A percentile compares a stretch with the other conserved stretches of the same genome.
phyloP scores from a whole-genome alignment of 805 yeast species.

The Wickerhamiella musiphila region DNA sequence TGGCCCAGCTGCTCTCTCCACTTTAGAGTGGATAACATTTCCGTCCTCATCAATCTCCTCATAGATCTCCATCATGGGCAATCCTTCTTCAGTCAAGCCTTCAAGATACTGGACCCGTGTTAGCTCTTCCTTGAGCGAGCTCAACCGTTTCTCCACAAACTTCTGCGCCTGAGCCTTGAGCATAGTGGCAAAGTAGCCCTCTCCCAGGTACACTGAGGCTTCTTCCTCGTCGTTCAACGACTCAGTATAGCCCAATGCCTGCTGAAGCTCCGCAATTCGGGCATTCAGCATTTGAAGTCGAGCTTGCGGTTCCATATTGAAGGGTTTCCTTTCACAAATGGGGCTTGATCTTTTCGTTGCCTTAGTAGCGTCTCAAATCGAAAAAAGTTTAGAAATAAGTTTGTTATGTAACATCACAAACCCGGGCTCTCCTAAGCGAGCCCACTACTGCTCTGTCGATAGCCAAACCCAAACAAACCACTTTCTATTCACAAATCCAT shows the following conservation, averaged over 20 bases:
- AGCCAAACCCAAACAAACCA: not conserved
- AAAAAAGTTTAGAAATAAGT: not conserved
- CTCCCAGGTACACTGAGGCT: constrained; percentile 17
- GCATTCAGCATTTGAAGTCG: not conserved
- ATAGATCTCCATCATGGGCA: constrained; percentile 65
- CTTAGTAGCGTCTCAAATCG: not conserved
- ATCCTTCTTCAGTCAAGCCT: constrained; percentile 27
- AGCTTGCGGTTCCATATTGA: not conserved
- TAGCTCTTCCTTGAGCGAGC: constrained; percentile 6
- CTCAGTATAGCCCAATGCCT: not conserved
- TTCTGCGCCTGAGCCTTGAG: constrained; percentile 8
- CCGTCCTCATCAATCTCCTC: constrained; percentile 81
- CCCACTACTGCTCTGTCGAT: not conserved
- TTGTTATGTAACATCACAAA: not conserved
- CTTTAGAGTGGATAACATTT: constrained; percentile 33
- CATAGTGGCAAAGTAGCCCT: constrained; percentile 18
- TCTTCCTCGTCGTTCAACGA: constrained; percentile 1
- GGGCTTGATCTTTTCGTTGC: not conserved
- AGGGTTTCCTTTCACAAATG: not conserved
- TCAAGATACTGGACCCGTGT: constrained; percentile 7
- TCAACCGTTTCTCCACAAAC: constrained; percentile 11
- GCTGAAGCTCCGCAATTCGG: not conserved
- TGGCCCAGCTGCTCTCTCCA: constrained; percentile 22
- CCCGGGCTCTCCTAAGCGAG: not conserved
- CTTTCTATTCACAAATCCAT: not conserved